Conservation (phyloP, 805 yeast species). For the Wilhelminamyces savonicus region DNA sequence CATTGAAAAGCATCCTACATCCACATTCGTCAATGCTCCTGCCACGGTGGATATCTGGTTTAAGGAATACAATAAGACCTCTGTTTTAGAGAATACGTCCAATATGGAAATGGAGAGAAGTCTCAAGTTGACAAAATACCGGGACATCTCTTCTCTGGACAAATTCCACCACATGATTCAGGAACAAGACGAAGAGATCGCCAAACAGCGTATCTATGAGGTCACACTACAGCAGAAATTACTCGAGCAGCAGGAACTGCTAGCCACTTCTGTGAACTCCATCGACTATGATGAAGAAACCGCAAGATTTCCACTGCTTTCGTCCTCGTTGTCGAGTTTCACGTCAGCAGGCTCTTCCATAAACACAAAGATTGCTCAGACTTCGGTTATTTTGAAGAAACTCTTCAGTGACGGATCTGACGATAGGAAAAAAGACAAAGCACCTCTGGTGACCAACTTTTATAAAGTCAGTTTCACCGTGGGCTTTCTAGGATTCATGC, state of each 20-base stretch:
- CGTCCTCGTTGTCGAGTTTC: constrained; percentile 28
- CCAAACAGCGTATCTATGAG: constrained; percentile 19
- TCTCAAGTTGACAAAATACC: too few species aligned
- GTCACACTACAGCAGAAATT: constrained; percentile 15
- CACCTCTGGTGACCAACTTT: constrained; percentile 10
- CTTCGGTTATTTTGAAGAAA: constrained; percentile 25
- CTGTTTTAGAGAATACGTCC: constrained; percentile 32
- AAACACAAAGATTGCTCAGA: constrained; percentile 17
- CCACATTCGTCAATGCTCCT: constrained; percentile 10
- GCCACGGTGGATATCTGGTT: constrained; percentile 29
- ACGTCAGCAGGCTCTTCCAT: constrained; percentile 23
- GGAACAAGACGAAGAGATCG: constrained; percentile 22
- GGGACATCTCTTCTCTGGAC: background rate
- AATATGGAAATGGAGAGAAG: constrained; percentile 4
- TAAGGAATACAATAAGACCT: constrained; percentile 21
- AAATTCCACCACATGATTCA: too few species aligned
- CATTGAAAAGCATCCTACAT: constrained; percentile 18
- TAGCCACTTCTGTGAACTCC: constrained; percentile 13
- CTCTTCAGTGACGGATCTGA: constrained; percentile 10
- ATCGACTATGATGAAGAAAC: constrained; percentile 8
- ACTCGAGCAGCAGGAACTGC: constrained; percentile 19
- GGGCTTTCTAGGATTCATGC: constrained; percentile 32
- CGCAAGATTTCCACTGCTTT: constrained; percentile 23
- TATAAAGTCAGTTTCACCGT: constrained; percentile 31
- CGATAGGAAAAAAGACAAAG: constrained; percentile 7